A percentile compares a stretch with the other conserved stretches of the same genome.
Evolutionary conservation across 768 basidiomycete genomes (phyloP).

Genomic region (Psilocybe subaeruginosa): DNA sequence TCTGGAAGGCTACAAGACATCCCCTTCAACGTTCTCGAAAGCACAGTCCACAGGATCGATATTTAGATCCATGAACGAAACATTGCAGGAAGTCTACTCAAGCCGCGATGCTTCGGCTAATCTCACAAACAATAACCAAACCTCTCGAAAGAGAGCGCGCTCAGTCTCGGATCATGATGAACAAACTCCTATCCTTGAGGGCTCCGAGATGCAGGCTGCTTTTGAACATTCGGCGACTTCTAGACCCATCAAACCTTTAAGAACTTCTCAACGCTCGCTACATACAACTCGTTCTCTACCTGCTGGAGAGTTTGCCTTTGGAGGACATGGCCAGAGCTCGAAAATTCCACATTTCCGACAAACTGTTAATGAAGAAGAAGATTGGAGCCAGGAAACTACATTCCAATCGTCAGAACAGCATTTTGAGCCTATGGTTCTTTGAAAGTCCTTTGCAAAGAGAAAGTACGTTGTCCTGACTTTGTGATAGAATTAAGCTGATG

Average conservation of each 20-base stretch:
- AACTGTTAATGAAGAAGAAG: slow-evolving; percentile 36
- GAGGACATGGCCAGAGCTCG: neutral
- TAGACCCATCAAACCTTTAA: slow-evolving; percentile 45
- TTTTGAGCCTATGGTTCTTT: slow-evolving; percentile 28
- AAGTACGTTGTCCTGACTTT: neutral
- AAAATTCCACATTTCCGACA: neutral
- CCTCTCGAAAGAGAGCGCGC: slow-evolving; percentile 38
- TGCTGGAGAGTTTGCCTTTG: slow-evolving; percentile 23
- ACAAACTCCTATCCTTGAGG: neutral
- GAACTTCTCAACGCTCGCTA: slow-evolving; percentile 34
- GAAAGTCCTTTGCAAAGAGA: neutral
- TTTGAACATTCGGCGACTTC: neutral
- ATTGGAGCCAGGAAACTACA: slow-evolving; percentile 39
- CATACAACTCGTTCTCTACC: slow-evolving; percentile 42
- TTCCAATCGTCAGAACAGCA: slow-evolving; percentile 20
- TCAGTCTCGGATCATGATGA: slow-evolving; percentile 26
- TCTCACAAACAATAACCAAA: slow-evolving; percentile 10
- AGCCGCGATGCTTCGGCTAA: slow-evolving; percentile 9
- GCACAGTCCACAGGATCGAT: slow-evolving; percentile 42
- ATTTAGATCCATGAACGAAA: slow-evolving; percentile 61
- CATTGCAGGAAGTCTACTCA: slow-evolving; percentile 48
- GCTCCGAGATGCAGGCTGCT: neutral
- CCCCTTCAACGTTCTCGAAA: slow-evolving; percentile 42
- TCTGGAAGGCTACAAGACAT: slow-evolving; percentile 56
- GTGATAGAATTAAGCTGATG: neutral